phyloP scores from a whole-genome alignment of 495 filamentous ascomycete genomes.

The Neurospora terricola region DNA sequence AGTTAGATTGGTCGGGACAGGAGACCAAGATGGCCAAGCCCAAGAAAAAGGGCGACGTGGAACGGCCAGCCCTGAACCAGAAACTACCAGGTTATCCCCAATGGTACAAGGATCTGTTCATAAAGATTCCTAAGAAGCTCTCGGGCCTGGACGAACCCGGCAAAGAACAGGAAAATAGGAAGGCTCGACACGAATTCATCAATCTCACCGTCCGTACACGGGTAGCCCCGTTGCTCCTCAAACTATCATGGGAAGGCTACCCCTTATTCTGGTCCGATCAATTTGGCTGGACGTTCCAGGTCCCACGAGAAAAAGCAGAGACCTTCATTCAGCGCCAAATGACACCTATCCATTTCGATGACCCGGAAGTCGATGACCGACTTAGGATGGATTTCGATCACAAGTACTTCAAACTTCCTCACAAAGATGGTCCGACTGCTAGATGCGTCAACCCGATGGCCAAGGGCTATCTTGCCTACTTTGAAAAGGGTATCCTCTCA shows the following conservation, averaged over 20 bases:
- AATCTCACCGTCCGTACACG: conserved; percentile 79
- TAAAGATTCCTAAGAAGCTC: conserved; percentile 30
- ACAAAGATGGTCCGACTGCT: conserved; percentile 84
- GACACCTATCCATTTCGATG: conserved; percentile 60
- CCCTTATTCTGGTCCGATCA: conserved; percentile 89
- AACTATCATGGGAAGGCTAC: conserved; percentile 78
- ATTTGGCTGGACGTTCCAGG: conserved; percentile 84
- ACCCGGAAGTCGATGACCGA: conserved; percentile 18
- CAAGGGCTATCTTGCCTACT: conserved; percentile 82
- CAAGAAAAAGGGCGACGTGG: conserved; percentile 73
- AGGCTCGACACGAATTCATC: conserved; percentile 30
- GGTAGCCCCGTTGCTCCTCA: conserved; percentile 77
- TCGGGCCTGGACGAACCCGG: conserved; percentile 22
- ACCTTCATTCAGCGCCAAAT: conserved; percentile 63
- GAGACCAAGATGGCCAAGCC: conserved; percentile 84
- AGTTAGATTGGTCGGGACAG: conserved; percentile 93
- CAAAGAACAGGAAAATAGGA: neutral
- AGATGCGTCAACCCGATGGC: conserved; percentile 78
- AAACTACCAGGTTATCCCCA: conserved; percentile 90
- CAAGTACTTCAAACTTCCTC: conserved; percentile 86
- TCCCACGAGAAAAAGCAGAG: conserved; percentile 50
- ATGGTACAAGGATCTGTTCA: conserved; percentile 91
- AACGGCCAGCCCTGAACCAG: conserved; percentile 68
- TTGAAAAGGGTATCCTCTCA: conserved; percentile 76
- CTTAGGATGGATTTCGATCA: conserved; percentile 40